Conservation (phyloP, 108 stramenopile species). For the Parietichytrium sp. region DNA sequence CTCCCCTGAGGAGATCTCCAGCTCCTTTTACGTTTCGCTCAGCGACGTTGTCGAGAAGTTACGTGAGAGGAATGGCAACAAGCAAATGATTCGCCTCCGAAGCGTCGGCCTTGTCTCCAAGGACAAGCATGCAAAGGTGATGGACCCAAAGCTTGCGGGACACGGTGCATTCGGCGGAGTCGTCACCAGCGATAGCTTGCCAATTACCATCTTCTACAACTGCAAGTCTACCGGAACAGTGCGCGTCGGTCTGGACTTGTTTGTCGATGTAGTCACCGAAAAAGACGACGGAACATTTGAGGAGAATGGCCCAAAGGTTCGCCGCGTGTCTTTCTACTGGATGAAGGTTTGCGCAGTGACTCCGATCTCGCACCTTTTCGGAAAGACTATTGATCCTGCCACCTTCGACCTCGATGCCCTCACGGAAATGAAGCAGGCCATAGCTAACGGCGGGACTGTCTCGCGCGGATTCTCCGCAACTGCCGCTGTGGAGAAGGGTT, state of each 20-base stretch:
- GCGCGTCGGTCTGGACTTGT: not conserved
- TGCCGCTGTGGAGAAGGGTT: not conserved
- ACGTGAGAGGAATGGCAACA: not conserved
- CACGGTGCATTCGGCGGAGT: slow-evolving; percentile 10
- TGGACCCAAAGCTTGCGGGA: not conserved
- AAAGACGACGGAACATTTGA: not conserved
- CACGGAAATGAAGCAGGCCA: not conserved
- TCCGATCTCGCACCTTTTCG: not conserved
- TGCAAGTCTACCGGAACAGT: slow-evolving; percentile 1
- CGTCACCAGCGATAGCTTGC: slow-evolving; percentile 18
- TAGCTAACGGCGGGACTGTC: not conserved
- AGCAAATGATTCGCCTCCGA: not conserved
- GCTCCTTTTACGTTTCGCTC: not conserved
- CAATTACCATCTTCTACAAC: slow-evolving; percentile 5
- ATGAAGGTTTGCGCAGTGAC: slow-evolving; percentile 28
- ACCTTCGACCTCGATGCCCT: not conserved
- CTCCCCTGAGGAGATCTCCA: slow-evolving; percentile 4
- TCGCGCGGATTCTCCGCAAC: not conserved
- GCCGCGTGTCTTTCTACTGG: not conserved
- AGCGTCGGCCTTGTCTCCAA: not conserved
- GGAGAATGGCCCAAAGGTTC: not conserved
- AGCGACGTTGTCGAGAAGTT: not conserved
- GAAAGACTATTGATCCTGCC: not conserved
- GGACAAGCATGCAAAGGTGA: not conserved
- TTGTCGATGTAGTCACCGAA: not conserved